Base-by-base conservation (phyloP, 257 asterid genomes). In the Henckelia pumila region DNA sequence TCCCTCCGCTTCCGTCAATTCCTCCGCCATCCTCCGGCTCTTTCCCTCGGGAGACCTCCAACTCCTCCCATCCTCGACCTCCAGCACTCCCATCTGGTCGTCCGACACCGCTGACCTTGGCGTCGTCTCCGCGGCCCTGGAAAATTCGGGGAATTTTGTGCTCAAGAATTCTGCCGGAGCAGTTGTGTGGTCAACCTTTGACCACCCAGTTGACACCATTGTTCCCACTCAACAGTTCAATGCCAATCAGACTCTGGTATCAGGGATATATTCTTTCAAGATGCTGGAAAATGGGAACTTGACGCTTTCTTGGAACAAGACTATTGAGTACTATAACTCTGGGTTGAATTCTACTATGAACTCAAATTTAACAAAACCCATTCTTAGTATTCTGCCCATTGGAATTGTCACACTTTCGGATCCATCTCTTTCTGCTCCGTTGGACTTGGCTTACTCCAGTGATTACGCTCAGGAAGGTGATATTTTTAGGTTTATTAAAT, bases 161-260 rank as follows among this genome's bases (percentile, higher is more conserved):
- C 90, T 92, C n/a, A 81, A 44, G 25, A 92, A 87, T 47, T 79
- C 79, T 49, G 71, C 86, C 64, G 86, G 77, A 63, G 68, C 75
- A 23, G 63, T 64, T 22, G 64, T 87, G 17, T 92, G 98, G 96
- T 74, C 98, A 14, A 77, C 87, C 16, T 92, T 92, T 64, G 85
- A 82, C 70, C 69, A 79, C 70, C 98, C 98, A 2, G 83, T 95
- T 1, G 92, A 89, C 57, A 73, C 89, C 14, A 75, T 89, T 32
- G 86, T 92, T 0, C 92, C 96, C 26, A 49, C 72, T 1, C 98
- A 92, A 74, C 73, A 64, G 19, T 59, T 92, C 66, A 78, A 65
- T 20, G 56, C n/a, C 2, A 64, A 47, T 65, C 80, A 66, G 4
- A 60, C 68, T 13, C 81, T 92, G 35, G 33, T 64, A 29, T 84